Percentiles rank a stretch among this genome's conserved stretches.
phyloP scores from a whole-genome alignment of 2,329 filamentous ascomycete genomes.

The Coleophoma crateriformis region DNA sequence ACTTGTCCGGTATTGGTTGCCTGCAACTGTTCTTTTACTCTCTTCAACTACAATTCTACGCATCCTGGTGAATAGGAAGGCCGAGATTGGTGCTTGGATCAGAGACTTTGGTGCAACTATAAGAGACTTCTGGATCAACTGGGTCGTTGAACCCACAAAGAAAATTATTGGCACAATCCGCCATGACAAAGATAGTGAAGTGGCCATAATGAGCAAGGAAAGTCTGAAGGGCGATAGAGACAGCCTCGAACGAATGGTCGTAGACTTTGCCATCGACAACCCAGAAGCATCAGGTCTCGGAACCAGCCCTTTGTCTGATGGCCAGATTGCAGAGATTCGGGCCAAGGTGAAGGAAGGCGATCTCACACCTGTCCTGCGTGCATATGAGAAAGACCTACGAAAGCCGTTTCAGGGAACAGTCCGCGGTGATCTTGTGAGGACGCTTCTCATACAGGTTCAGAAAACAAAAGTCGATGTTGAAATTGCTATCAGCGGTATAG shows the following conservation, averaged over 20 bases:
- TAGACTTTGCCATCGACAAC: conserved; percentile 88
- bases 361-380: conserved; percentile 82
- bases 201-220: conserved; percentile 93
- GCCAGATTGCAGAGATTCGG: conserved; percentile 69
- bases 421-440: conserved; percentile 80
- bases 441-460: conserved; percentile 91
- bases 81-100: conserved; percentile 76
- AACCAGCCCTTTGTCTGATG: conserved; percentile 50
- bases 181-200: conserved; percentile 87
- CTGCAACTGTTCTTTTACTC: conserved; percentile 62
- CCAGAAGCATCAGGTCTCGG: conserved; percentile 52
- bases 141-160: conserved; percentile 80
- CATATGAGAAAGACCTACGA: conserved; percentile 84
- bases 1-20: conserved; percentile 84
- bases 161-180: conserved; percentile 88
- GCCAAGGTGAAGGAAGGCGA: conserved; percentile 85
- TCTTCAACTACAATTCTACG: conserved; percentile 85
- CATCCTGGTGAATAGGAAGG: conserved; percentile 67
- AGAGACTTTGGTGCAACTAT: conserved; percentile 71
- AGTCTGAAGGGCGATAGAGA: conserved; percentile 86
- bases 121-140: conserved; percentile 92
- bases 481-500: conserved; percentile 91
- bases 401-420: conserved; percentile 78
- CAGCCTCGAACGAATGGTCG: conserved; percentile 94
- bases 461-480: conserved; percentile 99